Percentiles rank a stretch among this genome's conserved stretches.
These are phyloP conservation scores for Miscanthus lutarioriparius DNA, from an alignment of 176 grass and related monocot genomes.

Conservation along the genomic window DNA sequence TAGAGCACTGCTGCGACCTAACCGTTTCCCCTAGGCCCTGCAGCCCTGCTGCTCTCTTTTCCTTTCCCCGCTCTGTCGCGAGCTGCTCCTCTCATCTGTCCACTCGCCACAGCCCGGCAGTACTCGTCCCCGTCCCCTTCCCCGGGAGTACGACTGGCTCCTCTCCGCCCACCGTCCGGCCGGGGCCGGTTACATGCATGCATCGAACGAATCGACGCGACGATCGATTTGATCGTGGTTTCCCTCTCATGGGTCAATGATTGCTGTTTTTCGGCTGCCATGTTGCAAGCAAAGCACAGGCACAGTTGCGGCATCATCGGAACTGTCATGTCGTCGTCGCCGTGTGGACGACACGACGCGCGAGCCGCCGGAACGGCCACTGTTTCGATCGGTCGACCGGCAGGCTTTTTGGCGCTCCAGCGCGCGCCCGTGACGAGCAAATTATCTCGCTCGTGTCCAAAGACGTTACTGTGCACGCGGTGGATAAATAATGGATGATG, in stretches of 20 bases:
- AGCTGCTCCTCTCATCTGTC: conserved; percentile 37
- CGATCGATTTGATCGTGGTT: background rate
- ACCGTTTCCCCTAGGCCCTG: background rate
- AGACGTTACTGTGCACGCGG: background rate
- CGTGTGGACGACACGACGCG: background rate
- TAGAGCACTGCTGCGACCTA: background rate
- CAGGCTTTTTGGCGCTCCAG: background rate
- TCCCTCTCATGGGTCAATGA: conserved; percentile 37
- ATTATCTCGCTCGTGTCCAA: background rate
- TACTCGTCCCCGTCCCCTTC: background rate
- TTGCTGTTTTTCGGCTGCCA: conserved; percentile 24
- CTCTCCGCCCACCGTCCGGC: background rate
- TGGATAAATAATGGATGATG: conserved; percentile 1
- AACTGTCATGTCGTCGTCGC: background rate
- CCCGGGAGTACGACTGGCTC: background rate
- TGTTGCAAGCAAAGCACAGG: background rate
- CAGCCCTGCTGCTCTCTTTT: background rate
- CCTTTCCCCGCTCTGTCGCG: background rate
- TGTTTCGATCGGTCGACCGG: background rate
- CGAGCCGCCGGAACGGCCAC: background rate
- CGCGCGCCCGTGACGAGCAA: background rate
- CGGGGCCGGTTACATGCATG: background rate
- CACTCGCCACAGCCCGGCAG: conserved; percentile 22
- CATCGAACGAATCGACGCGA: conserved; percentile 3
- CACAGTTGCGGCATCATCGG: background rate